phyloP scores from a whole-genome alignment of 2,329 filamentous ascomycete genomes.

The Pseudogymnoascus sp. region DNA sequence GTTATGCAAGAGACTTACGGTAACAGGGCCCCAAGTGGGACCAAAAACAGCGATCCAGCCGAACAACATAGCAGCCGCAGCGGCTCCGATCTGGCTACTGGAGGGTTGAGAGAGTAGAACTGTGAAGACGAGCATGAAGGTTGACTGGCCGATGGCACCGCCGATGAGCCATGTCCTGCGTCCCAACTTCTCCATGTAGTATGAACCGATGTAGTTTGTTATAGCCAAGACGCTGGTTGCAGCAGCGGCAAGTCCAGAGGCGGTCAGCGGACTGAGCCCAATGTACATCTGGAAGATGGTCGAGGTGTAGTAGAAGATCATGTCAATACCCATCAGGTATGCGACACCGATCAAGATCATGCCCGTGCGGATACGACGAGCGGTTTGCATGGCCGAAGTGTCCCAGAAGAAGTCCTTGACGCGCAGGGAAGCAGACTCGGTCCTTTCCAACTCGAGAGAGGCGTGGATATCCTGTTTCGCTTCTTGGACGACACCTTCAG shows the following conservation, averaged over 20 bases:
- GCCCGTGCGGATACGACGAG: neutral
- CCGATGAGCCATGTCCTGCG: conserved; percentile 25
- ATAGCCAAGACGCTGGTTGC: neutral
- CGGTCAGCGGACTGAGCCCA: conserved; percentile 9
- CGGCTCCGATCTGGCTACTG: conserved; percentile 16
- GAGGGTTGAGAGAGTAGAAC: conserved; percentile 12
- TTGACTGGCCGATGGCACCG: conserved; percentile 21
- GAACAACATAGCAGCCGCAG: conserved; percentile 27
- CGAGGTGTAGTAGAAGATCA: conserved; percentile 13
- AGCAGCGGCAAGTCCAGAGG: conserved; percentile 9
- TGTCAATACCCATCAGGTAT: conserved; percentile 12
- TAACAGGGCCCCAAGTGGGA: conserved; percentile 25
- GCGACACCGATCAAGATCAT: conserved; percentile 5
- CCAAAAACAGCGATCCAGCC: conserved; percentile 26
- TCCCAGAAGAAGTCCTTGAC: conserved; percentile 5
- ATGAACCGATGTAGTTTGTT: conserved; percentile 18
- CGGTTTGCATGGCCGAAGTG: neutral
- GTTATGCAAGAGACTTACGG: conserved; percentile 14
- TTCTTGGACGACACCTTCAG: neutral
- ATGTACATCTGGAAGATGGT: conserved; percentile 13
- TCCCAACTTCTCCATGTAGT: conserved; percentile 23
- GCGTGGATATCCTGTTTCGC: neutral
- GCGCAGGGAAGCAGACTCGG: neutral
- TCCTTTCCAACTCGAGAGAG: conserved; percentile 1
- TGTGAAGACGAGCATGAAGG: conserved; percentile 26